Evolutionary conservation across 176 grass and related monocot genomes (phyloP), one percentile per base, ranked within the genome.

Genomic region (Themeda triandra): DNA sequence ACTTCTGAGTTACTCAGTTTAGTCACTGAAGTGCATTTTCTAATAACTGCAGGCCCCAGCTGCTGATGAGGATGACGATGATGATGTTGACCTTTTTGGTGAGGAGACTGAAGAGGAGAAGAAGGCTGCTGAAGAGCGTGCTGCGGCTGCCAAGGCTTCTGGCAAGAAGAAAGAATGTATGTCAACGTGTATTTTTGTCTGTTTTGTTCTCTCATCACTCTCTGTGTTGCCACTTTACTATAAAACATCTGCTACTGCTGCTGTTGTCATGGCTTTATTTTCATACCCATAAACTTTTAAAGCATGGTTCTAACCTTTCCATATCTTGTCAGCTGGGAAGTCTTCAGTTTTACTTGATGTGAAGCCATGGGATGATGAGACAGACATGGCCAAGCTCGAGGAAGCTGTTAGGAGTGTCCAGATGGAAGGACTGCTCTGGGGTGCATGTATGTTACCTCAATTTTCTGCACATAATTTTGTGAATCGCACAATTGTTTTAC

Each of bases 371-470:
- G 94, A 94, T 13, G 92, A 97, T 53, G 96, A 99, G 39, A 96
- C 96, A 28, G 96, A 99, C 86, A 99, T 99, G 96, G 68, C 84
- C 36, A 99, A 99, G 90, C 92, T 99, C 0, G 96, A 99, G 79
- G 93, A 92, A 81, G 81, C 88, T 39, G 96, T 99, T 8, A 96
- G 96, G 75, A 86, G 23, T 39, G 18, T 99, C 49, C 36, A 94
- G 84, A 94, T 96, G 96, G 96, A 99, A 74, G 96, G 96, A 30
- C 79, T 99, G 39, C 36, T 94, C 24, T 99, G 96, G 96, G 96
- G 96, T 44, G 96, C 96, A 13, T 99, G 96, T 98, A 95, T 83
- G 96, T 90, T 30, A 64, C 79, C 66, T n/a, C 30, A 25, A n/a
- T 18, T 73, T 81, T 23, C 10, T 10, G 11, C 32, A 1, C 1